Evolutionary conservation across 192 early-diverging fungal species (phyloP).

Genomic region (Entomortierella chlamydospora): DNA sequence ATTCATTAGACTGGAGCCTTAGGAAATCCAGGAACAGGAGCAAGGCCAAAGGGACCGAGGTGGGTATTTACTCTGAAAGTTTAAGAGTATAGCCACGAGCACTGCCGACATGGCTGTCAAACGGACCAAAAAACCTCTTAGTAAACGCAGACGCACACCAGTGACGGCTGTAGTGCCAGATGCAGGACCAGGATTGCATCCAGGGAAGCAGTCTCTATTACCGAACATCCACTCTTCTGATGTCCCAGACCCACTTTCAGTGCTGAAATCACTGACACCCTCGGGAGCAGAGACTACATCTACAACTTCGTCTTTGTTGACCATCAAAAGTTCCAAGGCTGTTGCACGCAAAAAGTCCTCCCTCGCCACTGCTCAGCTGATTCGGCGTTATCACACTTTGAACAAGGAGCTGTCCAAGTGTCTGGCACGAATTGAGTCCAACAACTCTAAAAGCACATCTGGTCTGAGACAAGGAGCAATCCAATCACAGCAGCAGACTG

Average conservation of each 20-base stretch:
- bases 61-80: not conserved
- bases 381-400: conserved; percentile 83
- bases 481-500: conserved; percentile 5
- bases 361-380: conserved; percentile 72
- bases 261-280: conserved; percentile 34
- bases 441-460: conserved; percentile 8
- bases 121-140: conserved; percentile 15
- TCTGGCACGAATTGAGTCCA: conserved; percentile 28
- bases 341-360: conserved; percentile 64
- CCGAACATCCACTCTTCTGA: not conserved
- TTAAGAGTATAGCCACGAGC: not conserved
- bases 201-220: not conserved
- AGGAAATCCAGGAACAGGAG: not conserved
- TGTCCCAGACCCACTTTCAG: conserved; percentile 16
- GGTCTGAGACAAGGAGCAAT: conserved; percentile 6
- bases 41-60: not conserved
- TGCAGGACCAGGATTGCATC: not conserved
- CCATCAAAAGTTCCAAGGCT: conserved; percentile 38
- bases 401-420: conserved; percentile 79
- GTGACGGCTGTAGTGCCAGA: conserved; percentile 16
- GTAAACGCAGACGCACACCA: conserved; percentile 14
- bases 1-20: no score
- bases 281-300: conserved; percentile 41
- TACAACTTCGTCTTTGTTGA: conserved; percentile 29
- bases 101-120: conserved; percentile 24